Conservation (phyloP, 2,329 filamentous ascomycete species). For the Fonsecaea erecta region DNA sequence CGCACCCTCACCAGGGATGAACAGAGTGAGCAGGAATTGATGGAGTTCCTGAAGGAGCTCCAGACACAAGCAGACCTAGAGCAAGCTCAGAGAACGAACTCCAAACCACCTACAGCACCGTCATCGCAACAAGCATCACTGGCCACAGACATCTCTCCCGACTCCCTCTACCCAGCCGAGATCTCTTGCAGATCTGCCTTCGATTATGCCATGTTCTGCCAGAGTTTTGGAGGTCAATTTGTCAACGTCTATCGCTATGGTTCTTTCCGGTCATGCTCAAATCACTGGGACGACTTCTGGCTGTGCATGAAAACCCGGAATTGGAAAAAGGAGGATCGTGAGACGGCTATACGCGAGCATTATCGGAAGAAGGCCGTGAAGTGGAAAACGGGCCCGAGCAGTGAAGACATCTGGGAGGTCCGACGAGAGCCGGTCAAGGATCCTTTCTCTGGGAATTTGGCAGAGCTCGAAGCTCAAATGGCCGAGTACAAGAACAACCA, state of each 20-base stretch:
- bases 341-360: conserved; percentile 65
- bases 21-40: conserved; percentile 60
- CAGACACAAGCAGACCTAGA: conserved; percentile 39
- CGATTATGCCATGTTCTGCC: conserved; percentile 92
- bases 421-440: conserved; percentile 65
- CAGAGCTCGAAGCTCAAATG: conserved; percentile 49
- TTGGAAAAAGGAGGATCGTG: conserved; percentile 63
- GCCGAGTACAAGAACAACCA: conserved; percentile 50
- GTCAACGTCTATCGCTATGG: conserved; percentile 90
- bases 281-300: conserved; percentile 94
- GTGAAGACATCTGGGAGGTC: conserved; percentile 87
- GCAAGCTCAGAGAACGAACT: conserved; percentile 18
- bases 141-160: conserved; percentile 55
- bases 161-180: conserved; percentile 73
- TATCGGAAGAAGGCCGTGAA: conserved; percentile 70
- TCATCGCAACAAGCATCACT: conserved; percentile 34
- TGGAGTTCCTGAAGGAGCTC: conserved; percentile 57
- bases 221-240: conserved; percentile 84
- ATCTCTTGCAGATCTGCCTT: conserved; percentile 93
- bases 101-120: conserved; percentile 11
- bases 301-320: conserved; percentile 89
- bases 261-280: conserved; percentile 72
- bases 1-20: conserved; percentile 49
- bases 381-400: conserved; percentile 72
- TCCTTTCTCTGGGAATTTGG: conserved; percentile 53